phyloP scores from a whole-genome alignment of 2,329 filamentous ascomycete genomes.

The Sarocladium kiliense region DNA sequence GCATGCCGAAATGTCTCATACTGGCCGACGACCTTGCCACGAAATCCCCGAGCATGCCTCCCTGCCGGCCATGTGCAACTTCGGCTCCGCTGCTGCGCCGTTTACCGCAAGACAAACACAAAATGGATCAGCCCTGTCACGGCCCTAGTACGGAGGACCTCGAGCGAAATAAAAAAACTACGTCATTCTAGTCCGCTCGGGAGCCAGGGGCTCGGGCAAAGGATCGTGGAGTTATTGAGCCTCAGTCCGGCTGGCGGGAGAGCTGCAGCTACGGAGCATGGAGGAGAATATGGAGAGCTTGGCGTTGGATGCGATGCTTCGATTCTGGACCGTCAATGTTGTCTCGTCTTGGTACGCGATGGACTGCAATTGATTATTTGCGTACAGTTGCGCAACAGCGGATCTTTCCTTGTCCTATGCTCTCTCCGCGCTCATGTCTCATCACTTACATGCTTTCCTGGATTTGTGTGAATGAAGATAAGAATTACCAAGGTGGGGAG shows the following conservation, averaged over 20 bases:
- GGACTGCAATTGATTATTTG: too few relatives aligned
- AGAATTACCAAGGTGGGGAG: not conserved
- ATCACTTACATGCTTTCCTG: not conserved
- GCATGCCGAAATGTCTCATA: too few relatives aligned
- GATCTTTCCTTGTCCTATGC: too few relatives aligned
- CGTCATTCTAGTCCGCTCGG: slow-evolving; percentile 1
- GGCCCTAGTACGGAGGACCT: not conserved
- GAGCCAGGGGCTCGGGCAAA: not conserved
- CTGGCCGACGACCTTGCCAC: not conserved
- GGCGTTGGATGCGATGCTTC: not conserved
- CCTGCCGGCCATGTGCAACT: not conserved
- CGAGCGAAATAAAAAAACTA: not conserved
- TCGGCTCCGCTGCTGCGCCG: not conserved
- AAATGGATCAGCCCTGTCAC: not conserved
- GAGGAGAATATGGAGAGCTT: not conserved
- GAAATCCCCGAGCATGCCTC: not conserved
- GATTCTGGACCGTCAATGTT: too few relatives aligned
- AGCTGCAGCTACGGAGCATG: not conserved
- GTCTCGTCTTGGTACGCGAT: too few relatives aligned
- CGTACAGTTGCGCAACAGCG: too few relatives aligned
- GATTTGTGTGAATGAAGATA: not conserved
- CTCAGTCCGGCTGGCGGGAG: not conserved
- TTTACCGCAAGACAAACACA: not conserved
- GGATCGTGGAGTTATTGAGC: not conserved
- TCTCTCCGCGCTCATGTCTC: not conserved